These are phyloP conservation scores for Tolypocladium album DNA, from an alignment of 2,329 filamentous ascomycete genomes.

Conservation along the genomic window DNA sequence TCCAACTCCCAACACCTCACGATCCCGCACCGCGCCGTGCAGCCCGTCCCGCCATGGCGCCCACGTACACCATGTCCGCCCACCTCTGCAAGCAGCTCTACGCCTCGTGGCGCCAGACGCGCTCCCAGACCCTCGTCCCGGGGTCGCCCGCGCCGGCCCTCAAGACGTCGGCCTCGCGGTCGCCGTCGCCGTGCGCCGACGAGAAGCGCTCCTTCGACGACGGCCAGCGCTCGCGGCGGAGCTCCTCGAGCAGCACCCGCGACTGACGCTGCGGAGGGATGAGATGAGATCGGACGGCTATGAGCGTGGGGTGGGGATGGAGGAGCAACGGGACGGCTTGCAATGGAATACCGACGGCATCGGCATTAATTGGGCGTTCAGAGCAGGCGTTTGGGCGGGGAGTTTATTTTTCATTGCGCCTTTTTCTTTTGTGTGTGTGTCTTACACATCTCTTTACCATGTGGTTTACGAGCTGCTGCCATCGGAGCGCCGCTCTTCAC, in stretches of 20 bases:
- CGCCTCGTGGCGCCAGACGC: slow-evolving; percentile 45
- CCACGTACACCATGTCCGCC: slow-evolving; percentile 50
- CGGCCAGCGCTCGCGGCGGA: slow-evolving; percentile 25
- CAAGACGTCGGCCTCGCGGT: slow-evolving; percentile 7
- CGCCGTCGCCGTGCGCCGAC: slow-evolving; percentile 13
- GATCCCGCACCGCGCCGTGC: not conserved
- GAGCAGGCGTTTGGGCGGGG: not conserved
- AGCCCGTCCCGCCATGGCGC: slow-evolving; percentile 30
- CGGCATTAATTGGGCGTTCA: not conserved
- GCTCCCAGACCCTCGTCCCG: no score
- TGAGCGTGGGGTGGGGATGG: not conserved
- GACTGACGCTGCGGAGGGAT: not conserved
- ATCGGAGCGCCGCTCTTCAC: not conserved
- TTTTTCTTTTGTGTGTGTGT: not conserved
- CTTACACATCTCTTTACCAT: not conserved
- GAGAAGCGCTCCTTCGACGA: slow-evolving; percentile 40
- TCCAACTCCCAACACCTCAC: not conserved
- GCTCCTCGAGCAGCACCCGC: slow-evolving; percentile 3
- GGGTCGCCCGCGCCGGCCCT: not conserved
- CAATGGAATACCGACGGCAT: not conserved
- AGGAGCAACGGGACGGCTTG: not conserved
- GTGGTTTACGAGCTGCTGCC: not conserved
- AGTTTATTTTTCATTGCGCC: not conserved
- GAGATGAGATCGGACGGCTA: not conserved
- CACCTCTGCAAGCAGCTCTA: slow-evolving; percentile 51